These are phyloP conservation scores for Magnaporthiopsis incrustans DNA, from an alignment of 2,329 filamentous ascomycete genomes.

Conservation along the genomic window DNA sequence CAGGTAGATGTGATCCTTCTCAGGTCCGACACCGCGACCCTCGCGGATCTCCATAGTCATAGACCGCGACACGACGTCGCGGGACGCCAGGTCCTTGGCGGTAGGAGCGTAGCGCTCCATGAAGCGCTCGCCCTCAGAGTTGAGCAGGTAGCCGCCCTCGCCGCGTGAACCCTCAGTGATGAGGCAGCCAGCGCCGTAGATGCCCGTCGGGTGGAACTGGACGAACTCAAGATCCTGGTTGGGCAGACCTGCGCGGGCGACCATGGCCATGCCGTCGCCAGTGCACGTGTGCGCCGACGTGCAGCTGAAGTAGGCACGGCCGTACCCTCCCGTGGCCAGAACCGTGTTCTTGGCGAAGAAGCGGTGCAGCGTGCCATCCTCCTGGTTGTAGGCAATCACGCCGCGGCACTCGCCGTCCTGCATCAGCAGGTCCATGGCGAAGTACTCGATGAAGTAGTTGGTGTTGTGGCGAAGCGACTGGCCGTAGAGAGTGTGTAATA, in stretches of 20 bases:
- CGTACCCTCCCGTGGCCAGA: conserved; percentile 93
- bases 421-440: conserved; percentile 95
- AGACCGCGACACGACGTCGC: conserved; percentile 92
- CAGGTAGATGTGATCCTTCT: conserved; percentile 98
- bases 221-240: conserved; percentile 99
- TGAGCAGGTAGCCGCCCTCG: conserved; percentile 95
- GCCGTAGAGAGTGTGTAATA: conserved; percentile 96
- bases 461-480: conserved; percentile 96
- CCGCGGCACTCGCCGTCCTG: conserved; percentile 94
- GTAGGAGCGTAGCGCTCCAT: conserved; percentile 99
- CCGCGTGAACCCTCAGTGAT: conserved; percentile 97
- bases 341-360: conserved; percentile 97
- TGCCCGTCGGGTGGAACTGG: conserved; percentile 98
- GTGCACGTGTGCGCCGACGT: conserved; percentile 98
- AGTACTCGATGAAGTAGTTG: conserved; percentile 99
- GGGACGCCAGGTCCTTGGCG: conserved; percentile 92
- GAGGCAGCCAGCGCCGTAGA: conserved; percentile 95
- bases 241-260: conserved; percentile 90
- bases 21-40: conserved; percentile 89
- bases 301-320: conserved; percentile 96
- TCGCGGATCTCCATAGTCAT: conserved; percentile 99
- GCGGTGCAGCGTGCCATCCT: conserved; percentile 94
- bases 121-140: conserved; percentile 97
- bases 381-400: conserved; percentile 96
- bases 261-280: conserved; percentile 99